phyloP scores from a whole-genome alignment of 805 yeast species.

The Spathaspora arborariae region DNA sequence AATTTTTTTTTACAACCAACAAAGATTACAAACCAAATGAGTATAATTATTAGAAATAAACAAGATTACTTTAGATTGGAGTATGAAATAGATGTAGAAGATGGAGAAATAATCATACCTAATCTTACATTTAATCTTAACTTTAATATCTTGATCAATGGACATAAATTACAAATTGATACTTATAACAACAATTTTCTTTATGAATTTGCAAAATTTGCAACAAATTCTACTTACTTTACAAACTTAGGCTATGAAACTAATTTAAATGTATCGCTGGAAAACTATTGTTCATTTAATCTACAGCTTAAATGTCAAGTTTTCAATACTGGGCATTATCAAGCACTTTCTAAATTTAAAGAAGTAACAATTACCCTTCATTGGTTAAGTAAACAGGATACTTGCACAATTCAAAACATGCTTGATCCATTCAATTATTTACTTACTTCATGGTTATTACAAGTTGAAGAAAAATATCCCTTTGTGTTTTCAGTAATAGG shows the following conservation, averaged over 20 bases:
- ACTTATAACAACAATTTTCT: constrained; percentile 12
- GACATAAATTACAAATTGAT: constrained; percentile 1
- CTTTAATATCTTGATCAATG: constrained; percentile 13
- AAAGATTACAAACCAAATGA: background rate
- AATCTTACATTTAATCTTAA: background rate
- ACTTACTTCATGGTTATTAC: constrained; percentile 19
- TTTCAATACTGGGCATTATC: constrained; percentile 1
- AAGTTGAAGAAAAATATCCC: constrained; percentile 26
- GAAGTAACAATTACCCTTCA: constrained; percentile 7
- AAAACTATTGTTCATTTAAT: constrained; percentile 4
- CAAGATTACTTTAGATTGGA: constrained; percentile 8
- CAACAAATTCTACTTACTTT: constrained; percentile 8
- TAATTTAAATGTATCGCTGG: constrained; percentile 6
- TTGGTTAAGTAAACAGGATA: constrained; percentile 5
- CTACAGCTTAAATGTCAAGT: constrained; percentile 9
- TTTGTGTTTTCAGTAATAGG: constrained; percentile 30
- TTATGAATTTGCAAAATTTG: constrained; percentile 7
- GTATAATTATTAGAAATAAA: constrained; percentile 7
- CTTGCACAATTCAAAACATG: constrained; percentile 5
- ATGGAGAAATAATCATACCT: background rate
- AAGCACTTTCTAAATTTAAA: background rate
- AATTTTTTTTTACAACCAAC: constrained; percentile 10
- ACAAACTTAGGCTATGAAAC: constrained; percentile 8
- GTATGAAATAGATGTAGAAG: constrained; percentile 1
- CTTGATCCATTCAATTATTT: constrained; percentile 18